Percentiles rank a stretch among this genome's conserved stretches.
phyloP scores from a whole-genome alignment of 116 monocot genomes.

The Dioscorea cayenensis region DNA sequence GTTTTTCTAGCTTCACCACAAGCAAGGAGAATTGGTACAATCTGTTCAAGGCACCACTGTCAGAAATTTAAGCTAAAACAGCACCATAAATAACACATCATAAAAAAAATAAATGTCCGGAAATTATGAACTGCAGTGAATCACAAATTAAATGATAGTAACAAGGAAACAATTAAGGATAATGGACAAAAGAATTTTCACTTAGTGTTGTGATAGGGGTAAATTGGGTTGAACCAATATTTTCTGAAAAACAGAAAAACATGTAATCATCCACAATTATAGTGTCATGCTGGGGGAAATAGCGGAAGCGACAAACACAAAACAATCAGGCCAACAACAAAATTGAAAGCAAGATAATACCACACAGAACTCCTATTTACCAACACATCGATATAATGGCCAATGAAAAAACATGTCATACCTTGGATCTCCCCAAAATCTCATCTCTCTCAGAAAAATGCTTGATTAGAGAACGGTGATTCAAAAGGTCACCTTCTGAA shows the following conservation, averaged over 20 bases:
- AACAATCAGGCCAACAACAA: too few species aligned
- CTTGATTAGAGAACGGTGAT: slow-evolving; percentile 43
- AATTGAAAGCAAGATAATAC: too few species aligned
- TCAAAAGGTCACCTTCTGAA: slow-evolving; percentile 46
- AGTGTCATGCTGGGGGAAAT: too few species aligned
- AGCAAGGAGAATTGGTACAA: slow-evolving; percentile 1
- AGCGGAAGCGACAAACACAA: too few species aligned
- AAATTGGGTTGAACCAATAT: too few species aligned
- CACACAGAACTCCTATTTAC: too few species aligned
- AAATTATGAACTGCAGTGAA: neutral
- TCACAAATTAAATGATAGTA: neutral
- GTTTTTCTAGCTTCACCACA: neutral
- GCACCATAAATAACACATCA: neutral
- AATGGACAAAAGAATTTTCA: too few species aligned
- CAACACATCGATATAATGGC: too few species aligned
- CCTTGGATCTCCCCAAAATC: slow-evolving; percentile 54
- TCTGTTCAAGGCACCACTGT: neutral
- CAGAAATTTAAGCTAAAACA: neutral
- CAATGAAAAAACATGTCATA: slow-evolving; percentile 1
- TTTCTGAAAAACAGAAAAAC: too few species aligned
- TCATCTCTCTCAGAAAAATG: slow-evolving; percentile 37
- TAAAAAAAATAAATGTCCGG: neutral
- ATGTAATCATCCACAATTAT: too few species aligned
- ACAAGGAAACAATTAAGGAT: too few species aligned
- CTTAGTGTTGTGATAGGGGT: too few species aligned